Conservation (phyloP, 116 monocot species). For the Iris pallida region DNA sequence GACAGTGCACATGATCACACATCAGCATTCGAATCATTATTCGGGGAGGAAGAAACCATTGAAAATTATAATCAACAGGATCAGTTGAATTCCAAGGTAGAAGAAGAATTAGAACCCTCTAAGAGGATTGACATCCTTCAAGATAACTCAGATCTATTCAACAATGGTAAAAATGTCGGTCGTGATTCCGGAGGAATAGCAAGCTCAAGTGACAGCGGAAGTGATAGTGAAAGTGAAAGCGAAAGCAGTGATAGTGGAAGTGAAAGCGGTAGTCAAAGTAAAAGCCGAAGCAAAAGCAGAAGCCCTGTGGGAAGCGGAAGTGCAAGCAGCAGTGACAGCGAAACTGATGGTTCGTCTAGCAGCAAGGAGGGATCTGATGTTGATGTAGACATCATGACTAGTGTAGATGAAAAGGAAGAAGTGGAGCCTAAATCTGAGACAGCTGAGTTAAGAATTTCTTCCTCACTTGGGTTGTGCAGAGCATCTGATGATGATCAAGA, state of each 20-base stretch:
- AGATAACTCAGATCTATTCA: conserved; percentile 28
- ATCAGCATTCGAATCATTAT: conserved; percentile 18
- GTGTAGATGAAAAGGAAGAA: conserved; percentile 75
- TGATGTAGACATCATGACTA: conserved; percentile 83
- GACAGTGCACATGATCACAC: conserved; percentile 25
- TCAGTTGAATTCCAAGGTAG: conserved; percentile 19
- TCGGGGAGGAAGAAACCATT: conserved; percentile 21
- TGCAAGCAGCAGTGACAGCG: conserved; percentile 93
- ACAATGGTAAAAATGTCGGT: conserved; percentile 20
- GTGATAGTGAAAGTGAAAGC: conserved; percentile 78
- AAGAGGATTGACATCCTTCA: conserved; percentile 41
- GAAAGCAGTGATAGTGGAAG: conserved; percentile 78
- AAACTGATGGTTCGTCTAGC: conserved; percentile 85
- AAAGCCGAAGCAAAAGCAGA: conserved; percentile 51
- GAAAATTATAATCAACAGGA: conserved; percentile 37
- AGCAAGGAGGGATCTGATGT: conserved; percentile 89
- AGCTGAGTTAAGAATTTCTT: conserved; percentile 26
- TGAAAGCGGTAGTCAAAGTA: conserved; percentile 80
- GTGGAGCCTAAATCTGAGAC: conserved; percentile 19
- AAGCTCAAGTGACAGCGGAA: conserved; percentile 79
- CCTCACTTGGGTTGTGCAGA: conserved; percentile 13
- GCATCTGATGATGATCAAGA: conserved; percentile 24
- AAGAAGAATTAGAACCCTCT: conserved; percentile 40
- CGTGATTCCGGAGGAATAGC: conserved; percentile 42
- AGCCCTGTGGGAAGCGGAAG: conserved; percentile 68